phyloP scores from a whole-genome alignment of 1,284 basidiomycete genomes.

The Ustilago curta region DNA sequence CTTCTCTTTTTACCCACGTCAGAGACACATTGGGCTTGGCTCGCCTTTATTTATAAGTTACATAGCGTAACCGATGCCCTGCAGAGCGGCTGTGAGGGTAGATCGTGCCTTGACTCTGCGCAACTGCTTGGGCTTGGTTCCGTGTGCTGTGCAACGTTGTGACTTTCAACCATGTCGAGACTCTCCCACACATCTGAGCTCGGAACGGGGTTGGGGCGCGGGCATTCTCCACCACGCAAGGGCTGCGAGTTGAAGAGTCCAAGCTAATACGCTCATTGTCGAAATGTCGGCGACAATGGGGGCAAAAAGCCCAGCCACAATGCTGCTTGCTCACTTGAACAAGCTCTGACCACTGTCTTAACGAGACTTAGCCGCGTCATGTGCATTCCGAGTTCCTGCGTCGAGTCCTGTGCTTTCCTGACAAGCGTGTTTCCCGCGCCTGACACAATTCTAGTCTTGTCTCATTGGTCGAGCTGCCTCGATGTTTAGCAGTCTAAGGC shows the following conservation, averaged over 20 bases:
- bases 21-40: neutral
- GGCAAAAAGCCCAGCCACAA: too few relatives aligned
- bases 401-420: neutral
- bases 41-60: neutral
- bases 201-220: too few relatives aligned
- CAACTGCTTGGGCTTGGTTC: neutral
- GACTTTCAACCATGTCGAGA: too few relatives aligned
- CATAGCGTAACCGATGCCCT: neutral
- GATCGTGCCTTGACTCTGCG: constrained; percentile 27
- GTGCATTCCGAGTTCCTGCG: constrained; percentile 6
- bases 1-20: constrained; percentile 5
- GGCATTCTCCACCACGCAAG: too few relatives aligned
- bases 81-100: constrained; percentile 12
- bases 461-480: constrained; percentile 5
- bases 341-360: too few relatives aligned
- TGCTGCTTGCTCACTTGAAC: too few relatives aligned
- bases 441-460: neutral
- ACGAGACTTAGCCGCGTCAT: too few relatives aligned
- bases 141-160: neutral
- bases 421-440: neutral
- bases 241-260: too few relatives aligned
- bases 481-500: neutral
- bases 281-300: too few relatives aligned
- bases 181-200: too few relatives aligned
- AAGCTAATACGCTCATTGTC: too few relatives aligned